Percentiles rank a stretch among this genome's conserved stretches.
Evolutionary conservation across 805 yeast genomes (phyloP).

Genomic region (Kodamaea lidongshanica): DNA sequence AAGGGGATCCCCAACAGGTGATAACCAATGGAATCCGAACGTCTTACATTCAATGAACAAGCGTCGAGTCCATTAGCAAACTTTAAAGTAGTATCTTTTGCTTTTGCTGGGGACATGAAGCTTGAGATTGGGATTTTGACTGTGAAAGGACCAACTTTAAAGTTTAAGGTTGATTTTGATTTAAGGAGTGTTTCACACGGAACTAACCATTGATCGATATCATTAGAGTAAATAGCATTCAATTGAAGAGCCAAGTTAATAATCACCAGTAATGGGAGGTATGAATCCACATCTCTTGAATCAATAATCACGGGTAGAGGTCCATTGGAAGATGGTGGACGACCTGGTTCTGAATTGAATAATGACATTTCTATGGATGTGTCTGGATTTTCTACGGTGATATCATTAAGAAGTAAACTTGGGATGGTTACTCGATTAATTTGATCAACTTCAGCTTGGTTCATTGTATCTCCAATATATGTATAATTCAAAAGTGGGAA

Average conservation of each 20-base stretch:
- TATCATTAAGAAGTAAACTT: constrained; percentile 22
- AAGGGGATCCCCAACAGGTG: constrained; percentile 56
- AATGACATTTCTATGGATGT: constrained; percentile 30
- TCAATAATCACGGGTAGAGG: constrained; percentile 54
- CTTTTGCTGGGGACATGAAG: constrained; percentile 37
- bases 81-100: constrained; percentile 29
- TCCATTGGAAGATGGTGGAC: constrained; percentile 4
- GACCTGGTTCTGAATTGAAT: constrained; percentile 12
- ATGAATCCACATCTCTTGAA: constrained; percentile 43
- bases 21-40: constrained; percentile 44
- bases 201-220: constrained; percentile 52
- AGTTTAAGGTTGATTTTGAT: constrained; percentile 45
- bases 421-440: constrained; percentile 22
- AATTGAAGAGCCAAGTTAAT: constrained; percentile 63
- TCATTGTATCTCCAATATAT: constrained; percentile 11
- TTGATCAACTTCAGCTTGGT: constrained; percentile 5
- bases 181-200: constrained; percentile 46
- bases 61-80: constrained; percentile 53
- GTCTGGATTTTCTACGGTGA: constrained; percentile 20
- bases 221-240: constrained; percentile 53
- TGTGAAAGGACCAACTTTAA: constrained; percentile 47
- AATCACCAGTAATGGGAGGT: constrained; percentile 51
- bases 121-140: constrained; percentile 46
- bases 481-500: constrained; percentile 44
- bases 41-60: constrained; percentile 49